A percentile compares a stretch with the other conserved stretches of the same genome.
These are phyloP conservation scores for Fusarium coffeatum DNA, from an alignment of 2,329 filamentous ascomycete species.

Conservation along the genomic window DNA sequence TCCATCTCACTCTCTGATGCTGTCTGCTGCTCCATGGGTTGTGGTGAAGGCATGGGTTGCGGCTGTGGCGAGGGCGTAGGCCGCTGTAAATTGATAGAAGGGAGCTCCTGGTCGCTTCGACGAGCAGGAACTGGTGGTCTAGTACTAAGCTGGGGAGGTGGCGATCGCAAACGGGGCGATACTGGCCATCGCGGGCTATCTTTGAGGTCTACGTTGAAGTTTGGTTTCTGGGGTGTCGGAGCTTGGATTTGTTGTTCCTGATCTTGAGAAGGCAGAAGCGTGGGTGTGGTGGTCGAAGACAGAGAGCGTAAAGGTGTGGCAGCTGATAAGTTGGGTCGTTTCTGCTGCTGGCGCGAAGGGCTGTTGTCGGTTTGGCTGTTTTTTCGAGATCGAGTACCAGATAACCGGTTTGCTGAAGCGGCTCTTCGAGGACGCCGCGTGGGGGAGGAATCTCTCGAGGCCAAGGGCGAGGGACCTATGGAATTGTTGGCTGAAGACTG, in stretches of 20 bases:
- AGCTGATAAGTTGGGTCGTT: conserved; percentile 65
- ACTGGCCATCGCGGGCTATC: conserved; percentile 78
- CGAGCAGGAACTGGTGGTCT: conserved; percentile 59
- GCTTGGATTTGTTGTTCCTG: conserved; percentile 67
- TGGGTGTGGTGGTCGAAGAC: conserved; percentile 74
- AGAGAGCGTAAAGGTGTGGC: conserved; percentile 74
- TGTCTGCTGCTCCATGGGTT: conserved; percentile 54
- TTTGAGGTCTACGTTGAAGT: conserved; percentile 60
- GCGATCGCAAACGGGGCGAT: conserved; percentile 81
- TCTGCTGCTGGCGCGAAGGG: conserved; percentile 63
- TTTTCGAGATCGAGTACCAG: conserved; percentile 68
- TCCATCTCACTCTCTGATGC: conserved; percentile 65
- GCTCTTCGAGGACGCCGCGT: conserved; percentile 54
- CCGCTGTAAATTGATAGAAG: conserved; percentile 65
- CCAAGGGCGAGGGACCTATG: conserved; percentile 51
- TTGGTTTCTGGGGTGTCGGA: conserved; percentile 72
- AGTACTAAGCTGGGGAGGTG: conserved; percentile 67
- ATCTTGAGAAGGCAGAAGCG: conserved; percentile 73
- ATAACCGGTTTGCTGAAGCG: conserved; percentile 51
- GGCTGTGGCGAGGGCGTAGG: conserved; percentile 61
- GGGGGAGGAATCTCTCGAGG: conserved; percentile 62
- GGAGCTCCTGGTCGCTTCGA: conserved; percentile 63
- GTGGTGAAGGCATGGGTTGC: conserved; percentile 56
- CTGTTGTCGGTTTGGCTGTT: conserved; percentile 74
- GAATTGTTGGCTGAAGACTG: conserved; percentile 54